Base-by-base conservation (phyloP, 257 asterid genomes). In the Primulina tabacum region DNA sequence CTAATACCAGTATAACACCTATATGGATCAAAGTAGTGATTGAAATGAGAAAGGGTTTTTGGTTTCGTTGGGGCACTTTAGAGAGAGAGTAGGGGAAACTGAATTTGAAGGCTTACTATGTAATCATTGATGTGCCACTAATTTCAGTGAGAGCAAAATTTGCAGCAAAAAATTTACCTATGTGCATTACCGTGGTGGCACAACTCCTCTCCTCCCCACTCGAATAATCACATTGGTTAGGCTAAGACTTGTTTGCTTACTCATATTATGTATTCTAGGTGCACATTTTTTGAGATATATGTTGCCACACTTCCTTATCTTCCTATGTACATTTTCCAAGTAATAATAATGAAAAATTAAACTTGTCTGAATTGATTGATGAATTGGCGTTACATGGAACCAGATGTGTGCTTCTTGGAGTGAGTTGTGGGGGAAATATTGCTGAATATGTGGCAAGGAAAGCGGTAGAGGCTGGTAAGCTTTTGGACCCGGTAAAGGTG, bases 341-440 rank as follows among this genome's bases (percentile, higher is more conserved):
- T 16, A 50, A 50, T 50, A 16, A 17, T 17, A 50, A 16, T 50
- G 8, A 50, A 52, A 60, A 61, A 40, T 8, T 6, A 34, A 34
- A 70, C 28, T 52, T 35, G 68, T 69, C 56, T 71, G 65, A 29
- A 61, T 57, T 71, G n/a, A 62, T 57, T 71, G 21, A 33, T 72
- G 17, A 16, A 71, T 57, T 40, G 21, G 62, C 20, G 30, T 76
- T 64, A 1, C 40, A 30, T 72, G 76, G 60, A 56, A 30, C 43
- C 95, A 93, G 99, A 73, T 93, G 96, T 73, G 96, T 93, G 37
- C 95, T 90, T 75, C 96, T 93, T 52, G 99, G 99, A 64, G 99
- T 86, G 71, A 90, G 99, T 69, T 93, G 96, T 61, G 99, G 99
- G 35, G 99, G 95, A 65, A 90, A 90, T 59, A 89, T 93, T 65